Base-by-base conservation (phyloP, 2,329 filamentous ascomycete species). In the Phialemoniopsis sp. region DNA sequence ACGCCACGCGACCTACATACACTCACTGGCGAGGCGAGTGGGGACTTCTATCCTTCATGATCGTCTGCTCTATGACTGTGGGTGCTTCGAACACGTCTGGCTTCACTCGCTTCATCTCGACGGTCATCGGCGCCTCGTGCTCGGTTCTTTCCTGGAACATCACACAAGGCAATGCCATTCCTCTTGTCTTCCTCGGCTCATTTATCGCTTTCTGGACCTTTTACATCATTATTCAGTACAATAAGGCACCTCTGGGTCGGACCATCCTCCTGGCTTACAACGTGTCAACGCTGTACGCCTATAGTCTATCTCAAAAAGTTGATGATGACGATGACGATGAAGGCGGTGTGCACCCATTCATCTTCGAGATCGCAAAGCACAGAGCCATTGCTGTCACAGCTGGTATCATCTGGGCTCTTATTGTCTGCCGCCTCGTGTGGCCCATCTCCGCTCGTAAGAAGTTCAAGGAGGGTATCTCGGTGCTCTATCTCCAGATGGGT, bases 221-320 rank as follows among this genome's bases (percentile, higher is more conserved):
- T 55, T 95, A 91, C 61, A 82, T 96, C 53, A 96, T 94, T 48
- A 69, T 97, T 38, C 87, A 84, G 19, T 76, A 82, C 54, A 84
- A 85, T 33, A 91, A 91, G 58, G 90, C 87, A 0, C 89, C 91
- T 1, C 85, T 97, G 63, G 91, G 90, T 32, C 83, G 93, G 37
- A 97, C 96, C 57, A 93, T 94, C 46, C 78, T 97, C 56, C 76
- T 98, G 34, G 95, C 91, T 1, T 98, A 97, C 71, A 98, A 98
- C 56, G 82, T 98, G 32, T 91, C 88, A 14, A 89, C 89, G 8
- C 74, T 98, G 3, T 98, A 98, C 59, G 89, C 90, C 9, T 98
- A 97, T 64, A 93, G 87, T 39, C 73, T 97, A 9, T 85, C 86
- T 1, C 83, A 89, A 46, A 77, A 78, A 45, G 89, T 95, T 35